Evolutionary conservation across 768 basidiomycete species (phyloP), one percentile per base, ranked within the genome.

Genomic region (Mycena amicta): DNA sequence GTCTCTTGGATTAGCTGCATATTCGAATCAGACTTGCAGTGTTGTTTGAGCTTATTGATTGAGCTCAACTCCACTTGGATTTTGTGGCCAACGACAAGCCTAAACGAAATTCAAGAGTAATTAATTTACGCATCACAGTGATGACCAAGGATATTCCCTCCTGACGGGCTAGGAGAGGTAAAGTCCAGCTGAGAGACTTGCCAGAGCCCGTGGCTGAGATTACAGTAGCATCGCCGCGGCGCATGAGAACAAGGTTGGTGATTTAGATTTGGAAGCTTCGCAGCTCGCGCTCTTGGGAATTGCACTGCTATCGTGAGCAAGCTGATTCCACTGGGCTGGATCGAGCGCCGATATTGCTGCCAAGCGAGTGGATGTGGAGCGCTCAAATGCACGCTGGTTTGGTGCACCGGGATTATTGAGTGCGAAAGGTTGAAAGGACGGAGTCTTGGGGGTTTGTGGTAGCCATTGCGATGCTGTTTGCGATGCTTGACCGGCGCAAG

Each of bases 161-260:
- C n/a, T 59, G 30, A 16, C 67, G 65, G 13, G 56, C 66, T 0
- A 68, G 47, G 4, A 70, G 57, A 20, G 68, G 68, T 0, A 70
- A 55, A 0, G 55, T 52, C 67, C 68, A 70, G 0, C 49, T 31
- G 3, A 61, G 30, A 1, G 68, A 69, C 50, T 70, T 70, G 4
- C 69, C 66, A 0, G 64, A 50, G 0, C 67, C 69, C 2, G 67
- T 70, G 11, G 68, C 64, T 0, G 68, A 53, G 8, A 70, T 62
- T 0, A 69, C 33, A 26, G 63, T 53, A 16, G 66, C 46, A 40
- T 69, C 67, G 1, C 60, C 49, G 0, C 23, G n/a, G 1, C 59
- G 60, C 49, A 39, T 25, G 1, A 70, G 49, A 12, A 68, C 51
- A 8, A 41, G 41, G 28, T 70, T 69, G 1, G 65, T 49, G 0